Base-by-base conservation (phyloP, 768 basidiomycete species). In the Psilocybe subaeruginosa region DNA sequence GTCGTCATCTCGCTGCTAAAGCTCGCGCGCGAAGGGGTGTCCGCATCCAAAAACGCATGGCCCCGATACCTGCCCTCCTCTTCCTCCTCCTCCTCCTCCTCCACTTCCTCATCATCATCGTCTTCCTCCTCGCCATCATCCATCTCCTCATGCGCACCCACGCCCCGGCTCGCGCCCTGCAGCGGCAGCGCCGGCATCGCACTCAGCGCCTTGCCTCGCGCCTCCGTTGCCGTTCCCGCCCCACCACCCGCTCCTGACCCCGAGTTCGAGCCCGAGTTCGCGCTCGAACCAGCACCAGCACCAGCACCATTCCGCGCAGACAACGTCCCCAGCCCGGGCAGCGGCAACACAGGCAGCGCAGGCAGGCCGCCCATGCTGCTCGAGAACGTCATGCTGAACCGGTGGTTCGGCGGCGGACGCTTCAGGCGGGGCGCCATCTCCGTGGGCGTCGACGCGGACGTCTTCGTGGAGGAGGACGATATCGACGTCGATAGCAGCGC, bases 161-260 rank as follows among this genome's bases (percentile, higher is more conserved):
- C 66, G 31, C 73, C 74, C 17, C 70, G 65, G 35, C 65, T 67
- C n/a, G 60, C 62, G 33, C 71, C 75, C 47, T 72, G 71, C 23
- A 58, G n/a, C 29, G 71, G 69, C 39, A 71, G 63, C 29, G 82
- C 85, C 33, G 88, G 88, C 74, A 90, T 83, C 60, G 76, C 83
- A 35, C 79, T 74, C 59, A 89, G 68, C 6, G 81, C 77, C 64
- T 60, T 37, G 66, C 68, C 55, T 46, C 59, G 41, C 47, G 43
- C 29, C 50, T 27, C 17, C 12, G 16, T 51, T 31, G 30, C 50
- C 17, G 9, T 30, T n/a, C 8, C 27, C 11, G 7, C 2, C 30
- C 29, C 9, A 27, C 23, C 23, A 23, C 23, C 23, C 23, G 23
- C 2, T 23, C 23, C 23, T 23, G 23, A 0, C 23, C 23, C 19